Evolutionary conservation across 176 grass and related monocot genomes (phyloP), one percentile per base, ranked within the genome.

Genomic region (Bothriochloa decipiens): DNA sequence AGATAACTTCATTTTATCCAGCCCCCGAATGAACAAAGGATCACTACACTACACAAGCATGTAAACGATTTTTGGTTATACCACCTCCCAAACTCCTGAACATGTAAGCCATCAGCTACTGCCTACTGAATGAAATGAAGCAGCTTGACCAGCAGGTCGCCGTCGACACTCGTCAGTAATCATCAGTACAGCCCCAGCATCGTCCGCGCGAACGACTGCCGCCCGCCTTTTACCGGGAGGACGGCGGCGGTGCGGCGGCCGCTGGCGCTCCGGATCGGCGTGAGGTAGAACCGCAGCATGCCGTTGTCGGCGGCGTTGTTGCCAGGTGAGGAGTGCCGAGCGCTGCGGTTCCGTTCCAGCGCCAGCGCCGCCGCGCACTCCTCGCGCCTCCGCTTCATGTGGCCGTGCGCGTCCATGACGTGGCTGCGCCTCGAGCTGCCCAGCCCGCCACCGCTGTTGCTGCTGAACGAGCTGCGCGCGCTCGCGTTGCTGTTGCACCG

Each of bases 211-310:
- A 99, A 84, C 72, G 90, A 91, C 13, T 84, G 80, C 82, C 83
- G 85, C 13, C 79, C 86, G 46, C 29, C 94, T 73, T 36, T 86
- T 14, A 14, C 45, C 68, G 40, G 86, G 0, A 85, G 6, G 14
- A 80, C 71, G 5, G 77, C 70, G 3, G 73, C 52, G 2, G 52
- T 13, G 27, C 90, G 92, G 68, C 97, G 81, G 2, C 83, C 89
- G 83, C 90, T 87, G 33, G 85, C 81, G 64, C 81, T 99, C 20
- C 83, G 82, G 76, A 90, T 78, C 7, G 97, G 97, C 16, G 93
- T 94, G 29, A 99, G 85, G 87, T 99, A 99, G 89, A 96, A 89
- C 76, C 97, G 76, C 65, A 99, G 77, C 97, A 99, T 83, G 12
- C 97, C 89, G 84, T 89, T 94, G 80, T 99, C 97, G 2, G 72